Evolutionary conservation across 495 filamentous ascomycete genomes (phyloP), one percentile per base, ranked within the genome.

Genomic region (Penicillium parvum): DNA sequence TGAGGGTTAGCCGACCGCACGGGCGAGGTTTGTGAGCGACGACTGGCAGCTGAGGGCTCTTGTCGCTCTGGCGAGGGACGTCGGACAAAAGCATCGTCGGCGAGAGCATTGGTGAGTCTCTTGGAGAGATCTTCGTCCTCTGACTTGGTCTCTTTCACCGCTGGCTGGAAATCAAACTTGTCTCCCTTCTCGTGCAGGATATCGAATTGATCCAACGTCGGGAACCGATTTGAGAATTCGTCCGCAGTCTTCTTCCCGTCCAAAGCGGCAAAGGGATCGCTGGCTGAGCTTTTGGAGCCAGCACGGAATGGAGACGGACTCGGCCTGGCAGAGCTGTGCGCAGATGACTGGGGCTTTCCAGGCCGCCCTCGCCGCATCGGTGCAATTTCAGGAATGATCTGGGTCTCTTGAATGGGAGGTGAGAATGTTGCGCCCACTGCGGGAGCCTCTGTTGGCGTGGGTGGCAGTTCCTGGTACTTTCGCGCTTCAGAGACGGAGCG

Each of bases 311-410:
- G 86, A n/a, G 90, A 90, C 14, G 84, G 79, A 45, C 79, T 88
- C 11, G 84, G 80, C 50, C 81, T 83, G 6, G 80, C 55, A 4
- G 68, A 71, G 28, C 49, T 62, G 22, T 60, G 56, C 12, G 68
- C 54, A 12, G 69, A 65, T 5, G 56, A 53, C 22, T 54, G 50
- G n/a, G 70, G 57, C 25, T 78, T 82, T 4, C 81, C 75, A 6
- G 90, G 86, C 40, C 92, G 79, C 6, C 92, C 92, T 60, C 92
- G 78, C 32, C 94, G 76, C 92, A 97, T 97, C 5, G 92, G 92
- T 43, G 84, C 84, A 48, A 98, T 88, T 44, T 97, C 90, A 5
- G 94, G 94, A 45, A 96, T 81, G 6, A 75, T 66, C 45, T 83
- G 77, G 25, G 83, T 79, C 51, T 85, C 76, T 48, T 85, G 78